Conservation (phyloP, 164 flowering plant genomes). For the Nymphaea colorata region DNA sequence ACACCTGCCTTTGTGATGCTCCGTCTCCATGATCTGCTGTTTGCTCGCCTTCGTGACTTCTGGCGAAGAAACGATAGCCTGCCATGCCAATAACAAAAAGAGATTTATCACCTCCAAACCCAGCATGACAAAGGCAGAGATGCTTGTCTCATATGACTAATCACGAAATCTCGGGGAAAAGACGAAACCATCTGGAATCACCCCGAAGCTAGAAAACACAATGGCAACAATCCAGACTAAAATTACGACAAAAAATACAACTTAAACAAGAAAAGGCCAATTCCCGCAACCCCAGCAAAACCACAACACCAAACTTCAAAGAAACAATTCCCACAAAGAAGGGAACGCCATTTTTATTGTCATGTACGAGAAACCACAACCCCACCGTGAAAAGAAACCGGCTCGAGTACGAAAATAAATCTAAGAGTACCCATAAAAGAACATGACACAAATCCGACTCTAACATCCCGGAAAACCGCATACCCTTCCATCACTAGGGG, state of each 20-base stretch:
- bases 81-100: constrained; percentile 89
- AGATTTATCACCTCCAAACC: constrained; percentile 90
- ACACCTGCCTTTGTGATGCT: constrained; percentile 80
- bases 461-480: not conserved
- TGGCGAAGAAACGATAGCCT: constrained; percentile 81
- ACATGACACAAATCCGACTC: not conserved
- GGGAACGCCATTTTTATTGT: not conserved
- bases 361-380: not conserved
- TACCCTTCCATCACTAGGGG: constrained; percentile 55
- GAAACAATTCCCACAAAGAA: not conserved
- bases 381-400: not conserved
- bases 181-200: not conserved
- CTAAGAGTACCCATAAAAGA: not conserved
- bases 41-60: constrained; percentile 91
- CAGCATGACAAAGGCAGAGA: constrained; percentile 9
- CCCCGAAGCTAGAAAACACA: not conserved
- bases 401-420: not conserved
- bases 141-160: not conserved
- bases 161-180: not conserved
- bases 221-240: not conserved
- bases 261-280: not conserved
- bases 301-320: not conserved
- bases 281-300: not conserved
- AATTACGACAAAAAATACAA: not conserved
- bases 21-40: constrained; percentile 98